Conservation (phyloP, 2,329 filamentous ascomycete genomes). For the Aspergillus sp. region DNA sequence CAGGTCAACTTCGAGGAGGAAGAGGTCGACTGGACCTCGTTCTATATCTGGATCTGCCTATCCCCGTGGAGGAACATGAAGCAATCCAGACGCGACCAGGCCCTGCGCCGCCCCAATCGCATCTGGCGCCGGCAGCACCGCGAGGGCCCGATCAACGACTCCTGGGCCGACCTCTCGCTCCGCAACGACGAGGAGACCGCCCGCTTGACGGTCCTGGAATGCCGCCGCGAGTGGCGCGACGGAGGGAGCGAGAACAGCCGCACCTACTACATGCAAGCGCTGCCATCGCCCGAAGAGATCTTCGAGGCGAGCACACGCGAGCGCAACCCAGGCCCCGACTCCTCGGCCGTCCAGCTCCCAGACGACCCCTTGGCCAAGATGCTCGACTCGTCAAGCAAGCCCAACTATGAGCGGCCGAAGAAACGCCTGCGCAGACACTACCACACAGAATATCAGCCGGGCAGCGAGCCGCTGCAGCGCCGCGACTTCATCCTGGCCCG, state of each 20-base stretch:
- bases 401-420: conserved; percentile 27
- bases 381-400: conserved; percentile 15
- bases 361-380: conserved; percentile 22
- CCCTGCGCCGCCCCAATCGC: conserved; percentile 33
- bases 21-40: conserved; percentile 58
- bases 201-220: conserved; percentile 54
- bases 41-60: conserved; percentile 59
- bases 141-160: conserved; percentile 64
- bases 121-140: conserved; percentile 58
- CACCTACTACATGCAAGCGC: conserved; percentile 52
- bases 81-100: not conserved
- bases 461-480: conserved; percentile 11
- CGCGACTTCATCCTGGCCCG: conserved; percentile 36
- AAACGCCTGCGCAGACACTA: conserved; percentile 31
- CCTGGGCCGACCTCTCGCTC: conserved; percentile 60
- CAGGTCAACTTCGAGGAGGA: conserved; percentile 53
- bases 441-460: conserved; percentile 30
- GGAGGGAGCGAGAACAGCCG: conserved; percentile 51
- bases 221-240: conserved; percentile 57
- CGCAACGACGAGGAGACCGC: conserved; percentile 52
- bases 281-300: conserved; percentile 22
- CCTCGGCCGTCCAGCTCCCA: conserved; percentile 10
- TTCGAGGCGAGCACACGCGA: conserved; percentile 8
- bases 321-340: conserved; percentile 5
- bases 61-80: conserved; percentile 39